Base-by-base conservation (phyloP, 2,329 filamentous ascomycete species). In the Coccinonectria pachysandricola region DNA sequence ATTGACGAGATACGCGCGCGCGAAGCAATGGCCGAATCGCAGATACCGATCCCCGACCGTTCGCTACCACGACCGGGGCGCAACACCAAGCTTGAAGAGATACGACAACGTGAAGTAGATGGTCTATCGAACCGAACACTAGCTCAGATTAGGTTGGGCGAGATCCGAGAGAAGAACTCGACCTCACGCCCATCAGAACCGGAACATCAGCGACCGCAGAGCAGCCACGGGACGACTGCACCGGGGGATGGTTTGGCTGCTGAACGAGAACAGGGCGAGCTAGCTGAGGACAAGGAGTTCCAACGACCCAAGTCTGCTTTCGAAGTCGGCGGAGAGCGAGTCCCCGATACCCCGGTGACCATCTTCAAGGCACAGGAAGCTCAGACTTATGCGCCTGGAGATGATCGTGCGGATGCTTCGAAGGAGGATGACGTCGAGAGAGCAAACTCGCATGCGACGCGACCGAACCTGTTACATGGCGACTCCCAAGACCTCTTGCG, bases 131-230 rank as follows among this genome's bases (percentile, higher is more conserved):
- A 50, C 29, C 56, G 61, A 26, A 59, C 60, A 2, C 45, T 68
- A 10, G 61, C 68, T n/a, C 57, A 58, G 6, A 60, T 62, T 27
- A 57, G 59, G 16, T 48, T 74, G 3, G 66, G 64, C 17, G 68
- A 71, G 44, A 70, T 71, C 28, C 56, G 61, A 19, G 62, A 68
- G 28, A 55, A 50, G 30, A 69, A 72, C 40, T 57, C 60, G 18
- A 52, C 56, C 35, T 57, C 59, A 6, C 50, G 56, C 24, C 60
- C 60, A 7, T 45, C 56, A 6, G 65, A 61, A 1, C 60, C 64
- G 9, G 60, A 55, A 20, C 45, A 63, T 24, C 30, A 41, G 8
- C 45, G 42, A 23, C 54, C 49, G 7, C 49, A 37, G 20, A 39
- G 47, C 4, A 51, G 42, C 29, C 47, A 28, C 8, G 31, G 32